Evolutionary conservation across 148 eudicot genomes (phyloP), one percentile per base, ranked within the genome.

Genomic region (Pharnaceum exiguum): DNA sequence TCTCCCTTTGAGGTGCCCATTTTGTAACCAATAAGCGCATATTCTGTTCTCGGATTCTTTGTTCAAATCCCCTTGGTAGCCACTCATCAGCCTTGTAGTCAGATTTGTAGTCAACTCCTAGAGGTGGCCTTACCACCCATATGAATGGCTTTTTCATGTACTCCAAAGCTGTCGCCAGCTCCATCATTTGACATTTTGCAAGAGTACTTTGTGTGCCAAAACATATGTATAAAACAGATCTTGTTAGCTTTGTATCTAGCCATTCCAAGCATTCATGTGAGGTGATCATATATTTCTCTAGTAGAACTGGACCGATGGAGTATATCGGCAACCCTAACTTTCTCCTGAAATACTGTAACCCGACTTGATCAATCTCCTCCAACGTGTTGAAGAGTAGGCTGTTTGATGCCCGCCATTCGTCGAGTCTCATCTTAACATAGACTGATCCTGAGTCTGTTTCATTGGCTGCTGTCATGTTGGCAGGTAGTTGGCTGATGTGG

Each of bases 121-220:
- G 10, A 1, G 84, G 88, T 4, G 86, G 90, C 66, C 86, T 55
- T 3, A 86, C 75, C n/a, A 80, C 89, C 94, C 94, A 86, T 10
- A 86, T 74, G 75, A 84, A 84, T 32, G 53, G 57, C 15, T 10
- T 65, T 1, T 36, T 68, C 10, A 59, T 51, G n/a, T 16, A 49
- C 2, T 81, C 84, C 12, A 84, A 35, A 1, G 84, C 87, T 37
- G 19, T 67, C 1, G 80, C 90, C 46, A 84, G 35, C 13, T 71
- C 60, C 70, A 55, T 67, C 80, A 74, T 81, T 7, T 84, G 90
- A 1, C 84, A 60, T 1, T 76, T 46, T 6, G 84, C 66, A 24
- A 81, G 67, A 1, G 82, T 71, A 59, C 62, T 81, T 45, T 66
- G 75, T 18, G 87, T 75, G 5, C 87, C 87, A 27, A 84, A 84